Conservation (phyloP, 148 eudicot genomes). For the Suaeda aralocaspica region DNA sequence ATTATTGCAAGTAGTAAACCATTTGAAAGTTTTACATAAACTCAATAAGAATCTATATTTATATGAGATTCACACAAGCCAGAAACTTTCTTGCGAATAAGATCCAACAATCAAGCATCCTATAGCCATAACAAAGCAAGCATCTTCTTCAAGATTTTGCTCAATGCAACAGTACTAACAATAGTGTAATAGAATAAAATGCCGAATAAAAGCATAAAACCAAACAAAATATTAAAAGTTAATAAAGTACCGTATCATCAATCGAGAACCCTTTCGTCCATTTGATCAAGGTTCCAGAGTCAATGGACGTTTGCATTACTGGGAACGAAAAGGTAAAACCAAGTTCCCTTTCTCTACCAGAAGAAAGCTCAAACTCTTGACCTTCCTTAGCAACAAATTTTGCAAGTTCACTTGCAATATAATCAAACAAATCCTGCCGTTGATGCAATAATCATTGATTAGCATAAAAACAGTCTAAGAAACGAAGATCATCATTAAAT, state of each 20-base stretch:
- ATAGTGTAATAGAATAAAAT: background rate
- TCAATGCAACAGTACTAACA: too few relatives aligned
- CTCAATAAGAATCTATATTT: too few relatives aligned
- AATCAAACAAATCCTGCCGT: conserved; percentile 66
- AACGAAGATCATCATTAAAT: background rate
- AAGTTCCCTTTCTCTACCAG: conserved; percentile 57
- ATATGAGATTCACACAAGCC: too few relatives aligned
- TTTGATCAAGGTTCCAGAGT: conserved; percentile 54
- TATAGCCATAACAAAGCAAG: background rate
- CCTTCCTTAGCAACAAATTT: conserved; percentile 59
- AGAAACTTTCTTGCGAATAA: too few relatives aligned
- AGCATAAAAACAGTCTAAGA: conserved; percentile 8
- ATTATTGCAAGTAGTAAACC: too few relatives aligned
- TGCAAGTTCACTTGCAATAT: conserved; percentile 61
- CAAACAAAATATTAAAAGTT: too few relatives aligned
- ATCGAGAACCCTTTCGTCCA: conserved; percentile 76
- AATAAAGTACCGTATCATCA: conserved; percentile 43
- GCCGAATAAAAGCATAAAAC: background rate
- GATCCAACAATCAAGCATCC: background rate
- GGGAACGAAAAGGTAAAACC: conserved; percentile 85
- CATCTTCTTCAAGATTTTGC: too few relatives aligned
- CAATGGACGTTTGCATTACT: conserved; percentile 70
- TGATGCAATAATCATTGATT: conserved; percentile 9
- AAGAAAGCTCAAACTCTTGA: conserved; percentile 35
- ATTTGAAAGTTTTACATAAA: too few relatives aligned